Conservation (phyloP, 2,329 filamentous ascomycete genomes). For the Diaporthe sp. region DNA sequence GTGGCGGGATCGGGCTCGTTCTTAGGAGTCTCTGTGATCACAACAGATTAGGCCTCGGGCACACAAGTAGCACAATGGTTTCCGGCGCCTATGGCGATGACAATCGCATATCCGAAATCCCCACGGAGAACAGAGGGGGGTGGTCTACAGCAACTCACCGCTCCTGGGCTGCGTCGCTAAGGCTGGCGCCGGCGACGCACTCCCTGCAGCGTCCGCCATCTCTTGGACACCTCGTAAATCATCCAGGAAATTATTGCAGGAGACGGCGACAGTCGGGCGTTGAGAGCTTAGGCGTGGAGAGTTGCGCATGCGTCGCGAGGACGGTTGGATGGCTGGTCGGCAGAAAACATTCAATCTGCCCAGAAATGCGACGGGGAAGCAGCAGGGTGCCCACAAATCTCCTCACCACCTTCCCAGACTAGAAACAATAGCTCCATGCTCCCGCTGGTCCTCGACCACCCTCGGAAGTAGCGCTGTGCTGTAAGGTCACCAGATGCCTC, state of each 20-base stretch:
- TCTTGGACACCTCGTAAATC: conserved; percentile 36
- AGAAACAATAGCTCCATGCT: not conserved
- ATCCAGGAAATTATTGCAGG: conserved; percentile 32
- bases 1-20: conserved; percentile 15
- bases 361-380: conserved; percentile 33
- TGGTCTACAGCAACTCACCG: conserved; percentile 33
- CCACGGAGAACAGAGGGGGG: not conserved
- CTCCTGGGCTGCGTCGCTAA: conserved; percentile 40
- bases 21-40: conserved; percentile 28
- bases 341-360: conserved; percentile 38
- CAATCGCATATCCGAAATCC: conserved; percentile 17
- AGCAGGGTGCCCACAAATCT: conserved; percentile 25
- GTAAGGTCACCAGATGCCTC: not conserved
- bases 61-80: not conserved
- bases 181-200: conserved; percentile 43
- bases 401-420: conserved; percentile 36
- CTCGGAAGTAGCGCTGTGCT: not conserved
- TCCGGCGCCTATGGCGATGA: not conserved
- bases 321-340: conserved; percentile 32
- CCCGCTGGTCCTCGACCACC: too few species aligned
- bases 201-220: conserved; percentile 42
- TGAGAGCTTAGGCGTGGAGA: not conserved
- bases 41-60: conserved; percentile 1
- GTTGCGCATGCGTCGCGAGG: conserved; percentile 32
- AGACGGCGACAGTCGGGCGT: conserved; percentile 5